These are phyloP conservation scores for Tulasnella sp. DNA, from an alignment of 768 basidiomycete genomes.

Conservation along the genomic window DNA sequence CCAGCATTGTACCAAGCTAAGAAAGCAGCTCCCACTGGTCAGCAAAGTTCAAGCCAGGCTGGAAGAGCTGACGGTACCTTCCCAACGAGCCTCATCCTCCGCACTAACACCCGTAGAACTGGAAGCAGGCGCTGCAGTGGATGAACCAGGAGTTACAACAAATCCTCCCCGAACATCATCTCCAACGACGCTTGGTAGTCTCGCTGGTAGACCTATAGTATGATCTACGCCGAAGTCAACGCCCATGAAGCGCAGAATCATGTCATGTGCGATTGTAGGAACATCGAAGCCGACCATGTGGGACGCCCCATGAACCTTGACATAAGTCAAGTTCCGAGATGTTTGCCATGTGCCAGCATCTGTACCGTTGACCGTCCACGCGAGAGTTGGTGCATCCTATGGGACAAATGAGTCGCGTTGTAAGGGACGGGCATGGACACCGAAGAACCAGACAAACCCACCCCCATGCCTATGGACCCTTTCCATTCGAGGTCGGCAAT, in stretches of 20 bases:
- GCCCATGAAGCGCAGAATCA: conserved; percentile 97
- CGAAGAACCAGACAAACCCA: conserved; percentile 36
- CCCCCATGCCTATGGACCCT: conserved; percentile 74
- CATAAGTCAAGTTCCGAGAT: conserved; percentile 86
- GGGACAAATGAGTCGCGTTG: not conserved
- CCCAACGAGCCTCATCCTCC: conserved; percentile 83
- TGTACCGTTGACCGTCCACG: conserved; percentile 65
- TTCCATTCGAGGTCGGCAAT: conserved; percentile 81
- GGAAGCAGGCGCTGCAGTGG: conserved; percentile 32
- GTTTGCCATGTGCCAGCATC: conserved; percentile 88
- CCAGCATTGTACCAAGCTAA: conserved; percentile 93
- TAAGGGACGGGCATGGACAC: not conserved
- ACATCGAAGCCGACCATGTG: conserved; percentile 93
- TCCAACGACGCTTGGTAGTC: conserved; percentile 75
- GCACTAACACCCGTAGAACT: conserved; percentile 50
- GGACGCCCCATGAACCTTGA: conserved; percentile 86
- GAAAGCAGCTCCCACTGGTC: not conserved
- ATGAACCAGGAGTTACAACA: conserved; percentile 41
- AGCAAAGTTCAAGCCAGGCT: not conserved
- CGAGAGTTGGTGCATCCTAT: conserved; percentile 49
- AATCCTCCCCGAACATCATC: conserved; percentile 52
- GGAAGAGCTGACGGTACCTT: conserved; percentile 45
- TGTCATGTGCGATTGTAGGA: conserved; percentile 85
- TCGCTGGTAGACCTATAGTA: conserved; percentile 70
- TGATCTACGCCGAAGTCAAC: conserved; percentile 62